phyloP scores from a whole-genome alignment of 306 rosid genomes.

The Rosa chinensis region DNA sequence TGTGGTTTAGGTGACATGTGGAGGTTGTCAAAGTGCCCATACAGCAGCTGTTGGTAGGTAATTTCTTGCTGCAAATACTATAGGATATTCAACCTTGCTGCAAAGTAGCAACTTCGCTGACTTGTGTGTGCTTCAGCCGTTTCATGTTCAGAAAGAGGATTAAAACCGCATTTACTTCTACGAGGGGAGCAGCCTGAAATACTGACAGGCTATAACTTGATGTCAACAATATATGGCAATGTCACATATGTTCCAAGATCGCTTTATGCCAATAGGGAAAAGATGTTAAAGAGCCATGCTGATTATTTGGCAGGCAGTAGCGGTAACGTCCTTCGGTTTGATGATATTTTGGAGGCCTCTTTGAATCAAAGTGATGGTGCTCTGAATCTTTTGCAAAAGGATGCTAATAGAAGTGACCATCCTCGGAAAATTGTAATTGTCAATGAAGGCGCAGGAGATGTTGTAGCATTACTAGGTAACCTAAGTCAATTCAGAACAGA shows the following conservation, averaged over 20 bases:
- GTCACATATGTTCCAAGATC: constrained; percentile 77
- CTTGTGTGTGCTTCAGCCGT: constrained; percentile 57
- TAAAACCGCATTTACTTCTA: constrained; percentile 72
- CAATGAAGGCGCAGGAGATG: constrained; percentile 94
- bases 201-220: constrained; percentile 87
- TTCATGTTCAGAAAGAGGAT: constrained; percentile 83
- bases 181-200: constrained; percentile 90
- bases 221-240: constrained; percentile 82
- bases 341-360: constrained; percentile 60
- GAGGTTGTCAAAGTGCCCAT: constrained; percentile 99
- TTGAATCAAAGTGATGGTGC: constrained; percentile 25
- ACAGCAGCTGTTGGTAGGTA: constrained; percentile 84
- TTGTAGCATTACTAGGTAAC: constrained; percentile 89
- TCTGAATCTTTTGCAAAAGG: constrained; percentile 36
- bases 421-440: constrained; percentile 59
- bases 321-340: constrained; percentile 52
- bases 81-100: constrained; percentile 15
- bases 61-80: constrained; percentile 12
- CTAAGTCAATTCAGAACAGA: constrained; percentile 23
- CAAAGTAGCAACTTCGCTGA: constrained; percentile 12
- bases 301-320: constrained; percentile 51
- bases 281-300: constrained; percentile 67
- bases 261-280: constrained; percentile 68
- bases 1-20: constrained; percentile 81
- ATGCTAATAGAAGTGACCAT: constrained; percentile 38